Evolutionary conservation across 768 basidiomycete species (phyloP).

Genomic region (Boletus huronensis): DNA sequence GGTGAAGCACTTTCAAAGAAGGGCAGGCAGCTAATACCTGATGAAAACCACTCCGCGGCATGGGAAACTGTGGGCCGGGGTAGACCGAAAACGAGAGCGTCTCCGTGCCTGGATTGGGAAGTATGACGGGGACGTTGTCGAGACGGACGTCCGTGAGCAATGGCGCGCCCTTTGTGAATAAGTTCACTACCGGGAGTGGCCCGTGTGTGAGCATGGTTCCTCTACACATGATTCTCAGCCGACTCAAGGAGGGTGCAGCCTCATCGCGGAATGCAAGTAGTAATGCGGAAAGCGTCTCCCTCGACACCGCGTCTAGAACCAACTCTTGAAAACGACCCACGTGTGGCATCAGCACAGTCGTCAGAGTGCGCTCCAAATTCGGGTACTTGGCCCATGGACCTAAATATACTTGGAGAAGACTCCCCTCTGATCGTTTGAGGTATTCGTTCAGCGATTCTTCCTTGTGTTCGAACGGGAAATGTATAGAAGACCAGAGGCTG

Average conservation of each 20-base stretch:
- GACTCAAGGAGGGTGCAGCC: constrained; percentile 25
- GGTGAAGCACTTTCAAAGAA: constrained; percentile 22
- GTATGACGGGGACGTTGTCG: constrained; percentile 29
- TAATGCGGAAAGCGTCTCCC: constrained; percentile 27
- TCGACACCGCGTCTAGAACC: constrained; percentile 30
- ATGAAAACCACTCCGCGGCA: constrained; percentile 24
- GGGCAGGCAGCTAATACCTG: constrained; percentile 20
- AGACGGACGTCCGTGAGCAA: constrained; percentile 32
- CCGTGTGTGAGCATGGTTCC: constrained; percentile 29
- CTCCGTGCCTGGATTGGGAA: constrained; percentile 20
- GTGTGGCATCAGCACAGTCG: constrained; percentile 28
- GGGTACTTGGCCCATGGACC: constrained; percentile 33
- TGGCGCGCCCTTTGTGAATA: constrained; percentile 33
- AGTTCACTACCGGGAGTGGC: constrained; percentile 17
- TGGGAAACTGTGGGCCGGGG: constrained; percentile 32
- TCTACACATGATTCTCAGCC: constrained; percentile 29
- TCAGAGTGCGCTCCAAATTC: constrained; percentile 24
- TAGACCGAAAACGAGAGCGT: constrained; percentile 33
- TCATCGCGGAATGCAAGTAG: constrained; percentile 24
- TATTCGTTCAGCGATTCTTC: constrained; percentile 32
- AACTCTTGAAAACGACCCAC: constrained; percentile 28
- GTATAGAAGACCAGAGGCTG: constrained; percentile 35
- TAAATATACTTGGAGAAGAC: constrained; percentile 31
- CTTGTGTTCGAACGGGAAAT: constrained; percentile 29
- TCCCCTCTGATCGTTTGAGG: constrained; percentile 30